These are phyloP conservation scores for Vigna reflexopilosa DNA, from an alignment of 306 rosid genomes.

Conservation along the genomic window DNA sequence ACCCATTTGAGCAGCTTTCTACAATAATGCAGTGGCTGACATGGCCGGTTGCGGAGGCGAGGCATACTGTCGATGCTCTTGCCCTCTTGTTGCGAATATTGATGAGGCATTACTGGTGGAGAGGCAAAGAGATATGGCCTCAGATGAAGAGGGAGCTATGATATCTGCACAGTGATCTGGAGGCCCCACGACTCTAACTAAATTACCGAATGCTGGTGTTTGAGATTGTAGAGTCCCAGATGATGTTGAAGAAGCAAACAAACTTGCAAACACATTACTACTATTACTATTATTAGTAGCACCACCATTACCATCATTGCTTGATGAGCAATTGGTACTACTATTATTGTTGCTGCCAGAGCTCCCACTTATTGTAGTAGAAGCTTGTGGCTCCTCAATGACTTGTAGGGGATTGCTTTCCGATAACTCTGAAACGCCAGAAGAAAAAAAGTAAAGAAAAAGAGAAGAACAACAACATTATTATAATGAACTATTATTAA, in stretches of 20 bases:
- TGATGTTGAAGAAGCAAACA: conserved; percentile 77
- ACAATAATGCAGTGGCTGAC: conserved; percentile 95
- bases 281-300: conserved; percentile 43
- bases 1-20: conserved; percentile 96
- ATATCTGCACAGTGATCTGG: conserved; percentile 59
- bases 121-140: conserved; percentile 85
- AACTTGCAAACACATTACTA: conserved; percentile 74
- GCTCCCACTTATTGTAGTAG: conserved; percentile 52
- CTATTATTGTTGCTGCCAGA: conserved; percentile 64
- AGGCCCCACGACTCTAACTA: conserved; percentile 63
- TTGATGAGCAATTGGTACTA: conserved; percentile 57
- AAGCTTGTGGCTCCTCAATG: conserved; percentile 58
- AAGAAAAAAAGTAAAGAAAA: neutral
- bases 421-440: conserved; percentile 47
- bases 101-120: conserved; percentile 66
- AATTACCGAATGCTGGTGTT: conserved; percentile 59
- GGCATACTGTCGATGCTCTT: conserved; percentile 65
- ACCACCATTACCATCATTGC: conserved; percentile 67
- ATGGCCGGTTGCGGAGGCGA: conserved; percentile 73
- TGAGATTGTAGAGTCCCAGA: conserved; percentile 62
- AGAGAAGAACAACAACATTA: conserved; percentile 1
- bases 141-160: conserved; percentile 56
- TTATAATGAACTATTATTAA: conserved; percentile 21
- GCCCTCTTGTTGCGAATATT: conserved; percentile 69
- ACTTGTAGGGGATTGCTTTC: conserved; percentile 56